Evolutionary conservation across 116 monocot genomes (phyloP).

Genomic region (Zostera marina): DNA sequence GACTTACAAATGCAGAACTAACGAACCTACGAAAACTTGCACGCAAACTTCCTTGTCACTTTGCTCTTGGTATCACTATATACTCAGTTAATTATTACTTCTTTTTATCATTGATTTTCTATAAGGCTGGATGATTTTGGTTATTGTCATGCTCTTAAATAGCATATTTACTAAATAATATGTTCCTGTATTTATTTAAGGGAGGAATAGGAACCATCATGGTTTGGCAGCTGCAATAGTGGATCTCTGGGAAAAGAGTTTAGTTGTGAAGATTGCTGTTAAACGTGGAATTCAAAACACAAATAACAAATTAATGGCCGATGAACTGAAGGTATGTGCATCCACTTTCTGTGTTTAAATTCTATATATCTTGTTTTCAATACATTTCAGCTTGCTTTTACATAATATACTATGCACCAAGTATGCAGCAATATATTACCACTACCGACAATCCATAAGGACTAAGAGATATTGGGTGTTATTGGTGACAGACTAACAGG

Average conservation of each 20-base stretch:
- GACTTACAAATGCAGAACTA: conserved; percentile 86
- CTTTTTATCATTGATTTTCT: background rate
- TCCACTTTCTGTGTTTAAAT: conserved; percentile 3
- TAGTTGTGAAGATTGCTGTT: conserved; percentile 95
- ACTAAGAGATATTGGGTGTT: no score
- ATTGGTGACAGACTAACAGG: no score
- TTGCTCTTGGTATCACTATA: conserved; percentile 67
- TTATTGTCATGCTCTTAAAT: background rate
- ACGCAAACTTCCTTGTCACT: conserved; percentile 77
- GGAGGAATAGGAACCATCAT: conserved; percentile 93
- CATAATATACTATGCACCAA: no score
- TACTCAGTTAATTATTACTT: background rate
- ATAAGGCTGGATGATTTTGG: background rate
- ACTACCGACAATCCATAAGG: no score
- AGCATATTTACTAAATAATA: background rate
- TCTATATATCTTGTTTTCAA: background rate
- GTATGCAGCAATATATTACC: no score
- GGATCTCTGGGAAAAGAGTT: conserved; percentile 84
- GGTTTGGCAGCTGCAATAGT: conserved; percentile 90
- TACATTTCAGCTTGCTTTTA: no score
- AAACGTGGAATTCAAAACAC: conserved; percentile 96
- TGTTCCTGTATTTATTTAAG: conserved; percentile 25
- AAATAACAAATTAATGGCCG: conserved; percentile 93
- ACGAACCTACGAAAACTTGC: conserved; percentile 82
- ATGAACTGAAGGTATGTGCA: conserved; percentile 67